These are phyloP conservation scores for Gaultheria prostrata DNA, from an alignment of 148 eudicot species.

Conservation along the genomic window DNA sequence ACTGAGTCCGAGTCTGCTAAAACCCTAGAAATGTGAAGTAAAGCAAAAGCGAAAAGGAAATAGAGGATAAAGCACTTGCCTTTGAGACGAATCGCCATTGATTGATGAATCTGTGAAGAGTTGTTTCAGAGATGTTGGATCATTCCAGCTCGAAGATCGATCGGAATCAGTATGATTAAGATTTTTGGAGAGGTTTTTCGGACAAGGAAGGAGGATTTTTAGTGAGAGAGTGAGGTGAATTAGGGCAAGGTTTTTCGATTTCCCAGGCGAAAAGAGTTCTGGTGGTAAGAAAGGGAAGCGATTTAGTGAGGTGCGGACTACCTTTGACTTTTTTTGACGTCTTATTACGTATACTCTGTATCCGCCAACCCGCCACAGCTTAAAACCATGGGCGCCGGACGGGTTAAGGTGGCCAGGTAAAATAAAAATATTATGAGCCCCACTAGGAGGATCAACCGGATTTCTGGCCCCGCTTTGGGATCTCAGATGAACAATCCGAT, in stretches of 20 bases:
- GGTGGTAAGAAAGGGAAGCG: not conserved
- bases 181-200: not conserved
- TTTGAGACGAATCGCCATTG: constrained; percentile 33
- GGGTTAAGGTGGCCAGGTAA: no score
- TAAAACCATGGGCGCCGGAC: no score
- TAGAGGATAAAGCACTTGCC: constrained; percentile 49
- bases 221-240: not conserved
- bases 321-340: not conserved
- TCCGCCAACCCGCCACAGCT: no score
- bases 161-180: not conserved
- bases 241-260: constrained; percentile 4
- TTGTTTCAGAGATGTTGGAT: not conserved
- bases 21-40: constrained; percentile 22
- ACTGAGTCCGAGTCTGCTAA: constrained; percentile 26
- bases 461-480: no score
- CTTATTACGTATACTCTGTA: not conserved
- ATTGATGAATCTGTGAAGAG: not conserved
- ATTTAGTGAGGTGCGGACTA: not conserved
- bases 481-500: no score
- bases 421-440: no score
- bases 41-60: constrained; percentile 27
- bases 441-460: no score
- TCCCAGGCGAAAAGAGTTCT: constrained; percentile 4
- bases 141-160: constrained; percentile 9
- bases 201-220: not conserved